phyloP scores from a whole-genome alignment of 495 filamentous ascomycete genomes.

The Glonium stellatum region DNA sequence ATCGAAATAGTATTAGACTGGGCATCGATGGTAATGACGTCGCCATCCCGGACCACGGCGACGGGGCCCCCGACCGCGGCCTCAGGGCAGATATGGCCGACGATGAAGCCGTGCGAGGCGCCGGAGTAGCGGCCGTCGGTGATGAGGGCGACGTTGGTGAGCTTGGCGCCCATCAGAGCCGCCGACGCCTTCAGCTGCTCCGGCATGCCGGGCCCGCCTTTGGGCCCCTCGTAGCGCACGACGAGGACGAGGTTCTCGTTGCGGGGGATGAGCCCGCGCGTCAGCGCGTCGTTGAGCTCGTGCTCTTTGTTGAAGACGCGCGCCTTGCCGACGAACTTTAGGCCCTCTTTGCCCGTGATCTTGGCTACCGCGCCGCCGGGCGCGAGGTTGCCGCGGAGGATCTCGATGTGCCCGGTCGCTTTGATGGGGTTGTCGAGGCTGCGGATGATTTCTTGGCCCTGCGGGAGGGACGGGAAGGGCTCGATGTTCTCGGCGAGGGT shows the following conservation, averaged over 20 bases:
- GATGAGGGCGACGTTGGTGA: slow-evolving; percentile 84
- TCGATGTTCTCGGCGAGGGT: slow-evolving; percentile 84
- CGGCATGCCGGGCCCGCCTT: slow-evolving; percentile 97
- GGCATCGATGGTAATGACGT: slow-evolving; percentile 81
- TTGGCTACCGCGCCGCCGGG: slow-evolving; percentile 93
- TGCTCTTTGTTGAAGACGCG: slow-evolving; percentile 88
- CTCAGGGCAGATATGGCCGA: slow-evolving; percentile 90
- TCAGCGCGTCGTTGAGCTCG: slow-evolving; percentile 68
- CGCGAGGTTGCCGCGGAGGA: slow-evolving; percentile 83
- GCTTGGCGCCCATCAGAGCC: slow-evolving; percentile 84
- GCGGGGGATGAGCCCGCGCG: slow-evolving; percentile 61
- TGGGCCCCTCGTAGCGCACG: slow-evolving; percentile 92
- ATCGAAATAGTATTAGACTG: slow-evolving; percentile 67
- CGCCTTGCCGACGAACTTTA: slow-evolving; percentile 72
- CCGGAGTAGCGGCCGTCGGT: slow-evolving; percentile 92
- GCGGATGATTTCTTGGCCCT: slow-evolving; percentile 79
- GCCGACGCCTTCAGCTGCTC: slow-evolving; percentile 87
- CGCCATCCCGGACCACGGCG: slow-evolving; percentile 71
- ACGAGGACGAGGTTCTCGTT: slow-evolving; percentile 84
- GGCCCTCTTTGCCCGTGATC: slow-evolving; percentile 94
- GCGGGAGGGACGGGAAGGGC: slow-evolving; percentile 70
- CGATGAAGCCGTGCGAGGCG: slow-evolving; percentile 91
- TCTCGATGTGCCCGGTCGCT: slow-evolving; percentile 77
- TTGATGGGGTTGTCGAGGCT: slow-evolving; percentile 81
- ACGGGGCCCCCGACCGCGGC: slow-evolving; percentile 80